Evolutionary conservation across 495 filamentous ascomycete species (phyloP).

Genomic region (Annulohypoxylon moriforme): DNA sequence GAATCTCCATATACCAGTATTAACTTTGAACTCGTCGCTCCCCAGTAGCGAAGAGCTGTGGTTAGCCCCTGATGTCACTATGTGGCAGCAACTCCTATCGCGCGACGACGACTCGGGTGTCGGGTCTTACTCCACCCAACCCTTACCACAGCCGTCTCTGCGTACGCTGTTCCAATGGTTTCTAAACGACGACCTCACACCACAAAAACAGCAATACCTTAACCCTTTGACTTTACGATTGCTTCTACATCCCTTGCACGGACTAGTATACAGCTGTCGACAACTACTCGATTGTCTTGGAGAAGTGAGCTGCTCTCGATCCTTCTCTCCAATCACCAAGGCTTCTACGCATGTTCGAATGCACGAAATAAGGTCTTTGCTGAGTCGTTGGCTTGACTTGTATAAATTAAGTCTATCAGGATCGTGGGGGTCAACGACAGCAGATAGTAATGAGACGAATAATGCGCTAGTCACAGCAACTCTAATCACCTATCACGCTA

Average conservation of each 20-base stretch:
- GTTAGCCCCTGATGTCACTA: slow-evolving; percentile 11
- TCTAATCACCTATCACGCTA: slow-evolving; percentile 18
- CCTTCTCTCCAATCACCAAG: slow-evolving; percentile 23
- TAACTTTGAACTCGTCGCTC: slow-evolving; percentile 11
- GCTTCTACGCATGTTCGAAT: slow-evolving; percentile 18
- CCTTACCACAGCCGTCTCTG: slow-evolving; percentile 13
- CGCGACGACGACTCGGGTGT: slow-evolving; percentile 11
- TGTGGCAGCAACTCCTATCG: slow-evolving; percentile 4
- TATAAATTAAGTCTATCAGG: slow-evolving; percentile 11
- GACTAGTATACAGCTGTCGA: slow-evolving; percentile 17
- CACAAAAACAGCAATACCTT: slow-evolving; percentile 3
- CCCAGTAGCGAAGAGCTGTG: slow-evolving; percentile 16
- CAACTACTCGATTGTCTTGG: slow-evolving; percentile 23
- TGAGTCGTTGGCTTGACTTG: slow-evolving; percentile 15
- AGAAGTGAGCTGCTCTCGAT: slow-evolving; percentile 10
- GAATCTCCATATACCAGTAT: slow-evolving; percentile 20
- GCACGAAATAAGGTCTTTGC: slow-evolving; percentile 19
- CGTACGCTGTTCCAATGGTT: slow-evolving; percentile 24
- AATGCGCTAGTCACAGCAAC: slow-evolving; percentile 9
- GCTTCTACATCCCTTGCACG: slow-evolving; percentile 16
- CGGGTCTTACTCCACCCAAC: slow-evolving; percentile 3
- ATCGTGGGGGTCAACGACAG: neutral
- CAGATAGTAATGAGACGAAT: neutral
- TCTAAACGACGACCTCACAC: slow-evolving; percentile 12
- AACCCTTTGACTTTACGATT: slow-evolving; percentile 12